Evolutionary conservation across 345 rosid genomes (phyloP).

Genomic region (Pistacia vera): DNA sequence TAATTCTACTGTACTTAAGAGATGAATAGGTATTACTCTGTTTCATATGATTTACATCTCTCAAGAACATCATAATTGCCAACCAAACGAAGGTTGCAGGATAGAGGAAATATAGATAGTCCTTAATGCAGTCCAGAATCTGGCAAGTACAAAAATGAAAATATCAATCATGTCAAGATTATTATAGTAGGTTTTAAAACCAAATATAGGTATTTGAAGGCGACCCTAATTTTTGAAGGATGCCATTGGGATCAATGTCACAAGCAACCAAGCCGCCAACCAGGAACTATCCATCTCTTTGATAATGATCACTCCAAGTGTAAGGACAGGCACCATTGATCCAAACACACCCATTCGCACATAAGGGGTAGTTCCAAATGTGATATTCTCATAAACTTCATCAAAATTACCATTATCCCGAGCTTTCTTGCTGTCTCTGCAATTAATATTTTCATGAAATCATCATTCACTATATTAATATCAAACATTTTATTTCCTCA

Average conservation of each 20-base stretch:
- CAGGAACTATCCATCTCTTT: slow-evolving; percentile 73
- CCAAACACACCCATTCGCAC: slow-evolving; percentile 64
- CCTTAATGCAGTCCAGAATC: slow-evolving; percentile 27
- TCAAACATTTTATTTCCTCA: too few relatives aligned
- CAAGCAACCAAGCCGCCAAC: slow-evolving; percentile 76
- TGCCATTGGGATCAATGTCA: slow-evolving; percentile 45
- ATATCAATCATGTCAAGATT: not conserved
- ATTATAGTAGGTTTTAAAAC: not conserved
- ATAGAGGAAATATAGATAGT: slow-evolving; percentile 12
- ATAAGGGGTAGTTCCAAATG: slow-evolving; percentile 52
- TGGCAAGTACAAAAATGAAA: slow-evolving; percentile 7
- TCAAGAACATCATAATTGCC: not conserved
- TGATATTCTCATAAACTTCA: slow-evolving; percentile 56
- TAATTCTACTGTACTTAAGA: not conserved
- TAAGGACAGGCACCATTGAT: slow-evolving; percentile 57
- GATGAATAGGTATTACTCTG: not conserved
- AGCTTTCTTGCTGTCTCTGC: slow-evolving; percentile 60
- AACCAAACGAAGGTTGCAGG: slow-evolving; percentile 66
- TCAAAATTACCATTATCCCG: slow-evolving; percentile 55
- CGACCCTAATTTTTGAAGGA: slow-evolving; percentile 43
- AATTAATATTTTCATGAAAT: slow-evolving; percentile 21
- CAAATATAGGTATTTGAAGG: not conserved
- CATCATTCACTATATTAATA: too few relatives aligned
- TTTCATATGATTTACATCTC: not conserved
- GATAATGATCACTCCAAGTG: slow-evolving; percentile 65